These are phyloP conservation scores for Medicago arabica DNA, from an alignment of 306 rosid species.

Conservation along the genomic window DNA sequence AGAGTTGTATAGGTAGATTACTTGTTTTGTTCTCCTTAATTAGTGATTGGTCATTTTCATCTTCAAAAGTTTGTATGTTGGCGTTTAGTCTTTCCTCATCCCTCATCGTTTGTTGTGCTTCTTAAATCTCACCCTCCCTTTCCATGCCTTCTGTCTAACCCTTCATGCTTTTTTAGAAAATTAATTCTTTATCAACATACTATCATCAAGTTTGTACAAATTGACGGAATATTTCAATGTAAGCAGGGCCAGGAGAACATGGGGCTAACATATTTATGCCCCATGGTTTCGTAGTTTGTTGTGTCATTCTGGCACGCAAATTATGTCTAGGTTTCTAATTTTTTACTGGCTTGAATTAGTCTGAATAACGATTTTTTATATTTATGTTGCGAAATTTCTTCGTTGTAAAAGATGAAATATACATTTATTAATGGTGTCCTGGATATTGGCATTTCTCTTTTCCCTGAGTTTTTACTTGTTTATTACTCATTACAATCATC, in stretches of 20 bases:
- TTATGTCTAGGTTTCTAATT: constrained; percentile 21
- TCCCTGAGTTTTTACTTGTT: neutral
- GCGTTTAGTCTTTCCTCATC: neutral
- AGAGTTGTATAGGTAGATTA: constrained; percentile 27
- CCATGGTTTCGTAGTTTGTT: constrained; percentile 16
- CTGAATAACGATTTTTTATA: neutral
- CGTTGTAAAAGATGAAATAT: constrained; percentile 3
- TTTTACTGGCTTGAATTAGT: constrained; percentile 13
- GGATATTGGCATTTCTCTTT: constrained; percentile 8
- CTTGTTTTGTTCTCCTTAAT: neutral
- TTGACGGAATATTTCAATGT: constrained; percentile 17
- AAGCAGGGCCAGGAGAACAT: constrained; percentile 8
- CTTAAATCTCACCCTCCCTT: neutral
- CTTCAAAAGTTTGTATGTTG: constrained; percentile 17
- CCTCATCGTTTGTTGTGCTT: neutral
- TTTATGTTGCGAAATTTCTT: constrained; percentile 17
- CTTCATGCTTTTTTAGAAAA: neutral
- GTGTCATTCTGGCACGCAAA: constrained; percentile 16
- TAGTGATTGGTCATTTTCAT: constrained; percentile 21
- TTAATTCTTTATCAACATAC: neutral
- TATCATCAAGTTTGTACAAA: constrained; percentile 31
- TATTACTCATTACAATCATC: constrained; percentile 9
- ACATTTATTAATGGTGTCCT: constrained; percentile 1
- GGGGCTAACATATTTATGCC: constrained; percentile 9
- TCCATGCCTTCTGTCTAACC: neutral